phyloP scores from a whole-genome alignment of 805 yeast genomes.

The Saccharomyces jurei region DNA sequence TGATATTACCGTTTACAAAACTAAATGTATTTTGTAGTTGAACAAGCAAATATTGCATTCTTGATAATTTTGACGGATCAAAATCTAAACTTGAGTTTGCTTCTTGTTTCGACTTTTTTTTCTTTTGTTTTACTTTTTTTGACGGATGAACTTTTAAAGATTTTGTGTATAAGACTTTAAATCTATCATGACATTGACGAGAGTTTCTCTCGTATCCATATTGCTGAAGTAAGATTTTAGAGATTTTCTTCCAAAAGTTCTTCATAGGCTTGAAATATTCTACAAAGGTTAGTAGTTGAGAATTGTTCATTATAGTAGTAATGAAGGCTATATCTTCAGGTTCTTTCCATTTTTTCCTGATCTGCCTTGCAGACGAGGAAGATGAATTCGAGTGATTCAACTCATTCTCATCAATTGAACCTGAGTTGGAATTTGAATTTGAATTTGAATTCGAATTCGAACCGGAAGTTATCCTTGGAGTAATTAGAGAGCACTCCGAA shows the following conservation, averaged over 20 bases:
- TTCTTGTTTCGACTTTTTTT: not conserved
- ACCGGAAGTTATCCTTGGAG: not conserved
- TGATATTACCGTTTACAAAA: conserved; percentile 17
- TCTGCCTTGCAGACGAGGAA: conserved; percentile 4
- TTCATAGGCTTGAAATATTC: conserved; percentile 27
- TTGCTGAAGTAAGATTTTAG: conserved; percentile 12
- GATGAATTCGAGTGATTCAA: not conserved
- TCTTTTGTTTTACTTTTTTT: not conserved
- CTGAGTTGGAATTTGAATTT: not conserved
- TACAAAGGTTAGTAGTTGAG: conserved; percentile 16
- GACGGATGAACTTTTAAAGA: conserved; percentile 9
- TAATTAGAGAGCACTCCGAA: not conserved
- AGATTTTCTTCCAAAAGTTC: conserved; percentile 23
- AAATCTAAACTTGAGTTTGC: not conserved
- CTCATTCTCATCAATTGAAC: not conserved
- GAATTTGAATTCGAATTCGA: not conserved
- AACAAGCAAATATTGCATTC: conserved; percentile 8
- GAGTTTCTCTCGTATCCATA: conserved; percentile 18
- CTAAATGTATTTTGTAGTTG: conserved; percentile 13
- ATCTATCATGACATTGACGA: conserved; percentile 27
- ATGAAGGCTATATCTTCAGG: conserved; percentile 19
- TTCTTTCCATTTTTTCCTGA: conserved; percentile 20
- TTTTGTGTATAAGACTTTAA: conserved; percentile 20
- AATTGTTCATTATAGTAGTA: conserved; percentile 11
- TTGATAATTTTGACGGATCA: conserved; percentile 4